These are phyloP conservation scores for Clathrospora elynae DNA, from an alignment of 2,329 filamentous ascomycete species.

Conservation along the genomic window DNA sequence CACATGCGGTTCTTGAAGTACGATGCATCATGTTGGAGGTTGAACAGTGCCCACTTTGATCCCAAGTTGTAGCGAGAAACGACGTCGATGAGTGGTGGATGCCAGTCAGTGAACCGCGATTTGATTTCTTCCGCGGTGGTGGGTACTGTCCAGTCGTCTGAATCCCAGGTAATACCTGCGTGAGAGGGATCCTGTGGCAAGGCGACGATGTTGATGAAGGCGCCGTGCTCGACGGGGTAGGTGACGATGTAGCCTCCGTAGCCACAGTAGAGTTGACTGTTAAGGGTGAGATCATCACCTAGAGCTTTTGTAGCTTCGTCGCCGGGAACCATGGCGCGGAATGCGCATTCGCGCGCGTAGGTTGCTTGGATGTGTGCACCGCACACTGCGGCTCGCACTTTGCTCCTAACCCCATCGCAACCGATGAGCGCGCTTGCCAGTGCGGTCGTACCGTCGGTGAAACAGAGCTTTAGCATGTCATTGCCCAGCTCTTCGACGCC, in stretches of 20 bases:
- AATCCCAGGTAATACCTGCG: slow-evolving; percentile 14
- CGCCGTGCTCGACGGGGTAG: slow-evolving; percentile 63
- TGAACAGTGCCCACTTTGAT: slow-evolving; percentile 61
- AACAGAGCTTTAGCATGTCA: slow-evolving; percentile 31
- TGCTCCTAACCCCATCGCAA: slow-evolving; percentile 67
- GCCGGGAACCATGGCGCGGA: slow-evolving; percentile 65
- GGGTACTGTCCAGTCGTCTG: slow-evolving; percentile 25
- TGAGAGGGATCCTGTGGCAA: slow-evolving; percentile 15
- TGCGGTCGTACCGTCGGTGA: slow-evolving; percentile 53
- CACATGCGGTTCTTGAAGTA: slow-evolving; percentile 52
- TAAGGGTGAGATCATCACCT: slow-evolving; percentile 55
- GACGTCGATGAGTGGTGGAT: slow-evolving; percentile 19
- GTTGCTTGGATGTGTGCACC: slow-evolving; percentile 53
- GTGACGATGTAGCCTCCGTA: slow-evolving; percentile 62
- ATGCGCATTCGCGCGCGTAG: slow-evolving; percentile 64
- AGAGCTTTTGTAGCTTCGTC: slow-evolving; percentile 54
- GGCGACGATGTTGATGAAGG: slow-evolving; percentile 57
- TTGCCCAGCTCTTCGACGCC: slow-evolving; percentile 17
- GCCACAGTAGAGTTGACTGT: slow-evolving; percentile 62
- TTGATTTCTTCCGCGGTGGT: slow-evolving; percentile 24
- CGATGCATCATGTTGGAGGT: slow-evolving; percentile 52
- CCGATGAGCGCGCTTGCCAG: slow-evolving; percentile 58
- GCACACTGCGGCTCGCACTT: slow-evolving; percentile 58
- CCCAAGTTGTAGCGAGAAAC: slow-evolving; percentile 16
- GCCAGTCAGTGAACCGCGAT: slow-evolving; percentile 22